Base-by-base conservation (phyloP, 768 basidiomycete species). In the Tylopilus sp. region DNA sequence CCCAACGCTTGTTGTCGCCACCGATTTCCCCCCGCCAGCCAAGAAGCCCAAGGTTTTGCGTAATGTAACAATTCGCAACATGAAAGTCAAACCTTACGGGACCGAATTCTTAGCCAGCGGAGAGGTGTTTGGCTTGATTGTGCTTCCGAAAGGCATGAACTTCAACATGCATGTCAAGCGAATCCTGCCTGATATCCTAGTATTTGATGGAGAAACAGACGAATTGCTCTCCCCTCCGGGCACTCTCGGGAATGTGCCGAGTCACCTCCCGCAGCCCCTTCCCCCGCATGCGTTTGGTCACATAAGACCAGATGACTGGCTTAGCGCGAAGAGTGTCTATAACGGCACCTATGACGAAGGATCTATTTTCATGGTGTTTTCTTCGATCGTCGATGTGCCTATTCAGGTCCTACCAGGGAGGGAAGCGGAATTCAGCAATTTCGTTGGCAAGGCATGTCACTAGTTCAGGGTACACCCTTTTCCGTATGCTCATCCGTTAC, bases 401-500 rank as follows among this genome's bases (percentile, higher is more conserved):
- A 70, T 93, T 28, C 72, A 89, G 52, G 86, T 92, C 11, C 72
- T 93, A 0, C 88, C 89, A 0, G 89, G 90, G 7, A 78, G 91
- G 38, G 79, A 90, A 66, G 82, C 77, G 55, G 80, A 87, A 61
- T 91, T 93, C 57, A 83, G 85, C 54, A 75, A 77, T 49, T 93
- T 93, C 55, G 81, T 92, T 16, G 71, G 78, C 57, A 92, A 93
- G 83, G 89, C 89, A 33, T 22, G 65, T 29, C 3, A n/a, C 34
- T 9, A 17, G 9, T 36, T 11, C 59, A 10, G 13, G 24, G 14
- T 28, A 26, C 28, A 54, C 33, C 36, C 2, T 53, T 13, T 50
- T 43, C n/a, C 40, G 14, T 34, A 7, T 17, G 11, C n/a, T 54
- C 34, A 61, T 44, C 49, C 45, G 3, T 41, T 21, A 26, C 10